Percentiles rank a stretch among this genome's conserved stretches.
Evolutionary conservation across 176 grass and related monocot genomes (phyloP).

Genomic region (Phragmites australis): DNA sequence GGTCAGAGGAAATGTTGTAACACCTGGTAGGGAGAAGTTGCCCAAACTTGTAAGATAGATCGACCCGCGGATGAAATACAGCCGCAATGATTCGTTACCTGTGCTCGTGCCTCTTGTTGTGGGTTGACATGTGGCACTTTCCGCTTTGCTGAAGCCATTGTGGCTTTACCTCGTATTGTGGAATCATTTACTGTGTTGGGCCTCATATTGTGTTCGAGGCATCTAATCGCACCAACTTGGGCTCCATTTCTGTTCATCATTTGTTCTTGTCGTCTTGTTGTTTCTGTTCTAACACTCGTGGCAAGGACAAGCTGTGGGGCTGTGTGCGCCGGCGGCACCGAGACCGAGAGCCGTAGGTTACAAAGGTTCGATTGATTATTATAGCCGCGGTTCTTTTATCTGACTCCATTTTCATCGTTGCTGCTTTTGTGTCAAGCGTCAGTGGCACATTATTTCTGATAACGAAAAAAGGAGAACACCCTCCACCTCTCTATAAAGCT

Average conservation of each 20-base stretch:
- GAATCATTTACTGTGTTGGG: background rate
- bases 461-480: background rate
- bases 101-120: constrained; percentile 15
- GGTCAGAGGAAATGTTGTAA: constrained; percentile 40
- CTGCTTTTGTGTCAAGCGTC: background rate
- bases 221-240: background rate
- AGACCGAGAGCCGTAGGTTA: too few relatives aligned
- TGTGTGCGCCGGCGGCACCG: too few relatives aligned
- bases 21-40: constrained; percentile 40
- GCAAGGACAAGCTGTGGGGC: too few relatives aligned
- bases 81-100: constrained; percentile 37
- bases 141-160: background rate
- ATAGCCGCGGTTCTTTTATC: too few relatives aligned
- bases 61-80: constrained; percentile 27
- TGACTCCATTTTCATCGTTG: too few relatives aligned
- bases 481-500: too few relatives aligned
- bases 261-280: background rate
- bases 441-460: background rate
- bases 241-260: background rate
- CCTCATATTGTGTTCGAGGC: background rate
- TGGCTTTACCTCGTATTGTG: background rate
- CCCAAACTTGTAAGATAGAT: constrained; percentile 50
- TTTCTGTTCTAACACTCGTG: background rate
- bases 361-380: too few relatives aligned
- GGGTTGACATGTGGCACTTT: background rate